Evolutionary conservation across 2,329 filamentous ascomycete species (phyloP), one percentile per base, ranked within the genome.

Genomic region (Xylariaceae sp.): DNA sequence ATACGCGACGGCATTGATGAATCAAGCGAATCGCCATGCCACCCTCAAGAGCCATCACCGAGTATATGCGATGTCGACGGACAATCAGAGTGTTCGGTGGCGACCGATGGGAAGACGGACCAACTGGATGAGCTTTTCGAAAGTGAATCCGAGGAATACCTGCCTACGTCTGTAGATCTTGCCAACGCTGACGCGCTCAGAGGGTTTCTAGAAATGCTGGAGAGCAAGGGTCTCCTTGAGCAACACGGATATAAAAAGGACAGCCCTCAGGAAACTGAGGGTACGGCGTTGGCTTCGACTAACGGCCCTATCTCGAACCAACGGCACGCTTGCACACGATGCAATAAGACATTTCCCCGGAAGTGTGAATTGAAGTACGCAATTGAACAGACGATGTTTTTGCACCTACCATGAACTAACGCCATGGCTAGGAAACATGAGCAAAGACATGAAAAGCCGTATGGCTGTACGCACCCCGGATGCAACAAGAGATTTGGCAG

Each of bases 401-500:
- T 16, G 31, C 19, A 23, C 28, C 15, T 24, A 14, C 9, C 9
- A 19, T 22, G 25, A 17, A 14, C 27, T 55, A 53, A 39, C 61
- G 25, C 18, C 13, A 11, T 10, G 17, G 9, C 18, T 37, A 90
- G 84, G 44, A 95, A 95, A 56, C 89, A 94, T 54, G 66, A 75
- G 56, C 90, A 87, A 53, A 77, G 88, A 2, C 89, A 95, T 55
- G 70, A 75, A 6, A 79, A 77, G 44, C 89, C 87, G 0, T 94
- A 90, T 42, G 79, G 78, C 10, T 95, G 89, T 57, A 94, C 87
- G 0, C 83, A 79, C 43, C 58, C 66, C 7, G 59, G 63, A 19
- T 94, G 89, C 50, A 57, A 60, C 31, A 88, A 86, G 51, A 66
- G 55, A 0, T 94, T 94, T 46, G 89, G 89, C n/a, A 89, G 83